Evolutionary conservation across 768 basidiomycete species (phyloP).

Genomic region (Amanita rimosa): DNA sequence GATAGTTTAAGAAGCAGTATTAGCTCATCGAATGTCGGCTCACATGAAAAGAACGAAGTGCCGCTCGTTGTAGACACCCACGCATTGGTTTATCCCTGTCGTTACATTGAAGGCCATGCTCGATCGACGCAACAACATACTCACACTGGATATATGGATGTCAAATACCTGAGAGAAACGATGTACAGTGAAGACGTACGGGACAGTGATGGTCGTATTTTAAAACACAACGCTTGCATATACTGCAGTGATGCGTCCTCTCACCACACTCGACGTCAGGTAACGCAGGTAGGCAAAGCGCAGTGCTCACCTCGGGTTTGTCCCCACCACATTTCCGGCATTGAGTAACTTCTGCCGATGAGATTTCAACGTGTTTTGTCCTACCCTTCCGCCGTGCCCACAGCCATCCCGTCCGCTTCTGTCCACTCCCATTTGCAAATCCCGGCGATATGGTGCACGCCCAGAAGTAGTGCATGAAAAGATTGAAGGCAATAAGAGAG

Average conservation of each 20-base stretch:
- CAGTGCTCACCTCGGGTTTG: constrained; percentile 58
- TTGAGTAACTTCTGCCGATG: constrained; percentile 40
- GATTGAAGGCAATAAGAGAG: constrained; percentile 64
- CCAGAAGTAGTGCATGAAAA: constrained; percentile 77
- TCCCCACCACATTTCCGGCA: constrained; percentile 60
- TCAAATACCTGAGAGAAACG: not conserved
- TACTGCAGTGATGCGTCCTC: constrained; percentile 89
- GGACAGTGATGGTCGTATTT: constrained; percentile 92
- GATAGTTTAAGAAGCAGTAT: not conserved
- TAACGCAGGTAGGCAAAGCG: not conserved
- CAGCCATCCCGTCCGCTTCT: constrained; percentile 16
- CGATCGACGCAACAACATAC: not conserved
- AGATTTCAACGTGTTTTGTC: constrained; percentile 35
- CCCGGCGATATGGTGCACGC: constrained; percentile 77
- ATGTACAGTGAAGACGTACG: constrained; percentile 33
- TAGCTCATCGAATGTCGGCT: constrained; percentile 13
- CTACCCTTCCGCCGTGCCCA: constrained; percentile 29
- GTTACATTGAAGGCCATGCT: not conserved
- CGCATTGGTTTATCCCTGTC: constrained; percentile 94
- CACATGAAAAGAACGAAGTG: constrained; percentile 95
- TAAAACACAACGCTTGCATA: constrained; percentile 83
- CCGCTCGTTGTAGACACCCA: constrained; percentile 90
- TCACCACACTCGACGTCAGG: constrained; percentile 19
- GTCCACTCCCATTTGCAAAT: constrained; percentile 38
- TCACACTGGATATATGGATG: constrained; percentile 15